Conservation (phyloP, 108 stramenopile genomes). For the Stephanodiscus minutulus region DNA sequence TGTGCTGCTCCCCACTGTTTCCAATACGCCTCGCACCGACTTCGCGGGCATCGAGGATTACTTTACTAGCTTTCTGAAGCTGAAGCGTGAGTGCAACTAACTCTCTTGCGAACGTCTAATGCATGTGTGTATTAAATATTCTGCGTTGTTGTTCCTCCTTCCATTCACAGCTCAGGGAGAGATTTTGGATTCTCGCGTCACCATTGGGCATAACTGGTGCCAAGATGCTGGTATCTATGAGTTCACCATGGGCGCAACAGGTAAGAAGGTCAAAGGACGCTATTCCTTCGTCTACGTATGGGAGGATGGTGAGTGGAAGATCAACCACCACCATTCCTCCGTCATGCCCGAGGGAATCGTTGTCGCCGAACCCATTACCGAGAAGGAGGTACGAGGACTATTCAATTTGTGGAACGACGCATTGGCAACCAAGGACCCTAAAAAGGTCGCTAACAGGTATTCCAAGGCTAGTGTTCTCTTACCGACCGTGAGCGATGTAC, state of each 20-base stretch:
- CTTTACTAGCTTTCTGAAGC: constrained; percentile 55
- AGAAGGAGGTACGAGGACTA: constrained; percentile 34
- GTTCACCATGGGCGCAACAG: constrained; percentile 57
- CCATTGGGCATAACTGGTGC: constrained; percentile 56
- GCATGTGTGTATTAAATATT: neutral
- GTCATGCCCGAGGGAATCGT: constrained; percentile 54
- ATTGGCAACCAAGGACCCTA: constrained; percentile 38
- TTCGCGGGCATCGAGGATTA: constrained; percentile 56
- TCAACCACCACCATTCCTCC: constrained; percentile 63
- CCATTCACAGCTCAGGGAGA: constrained; percentile 37
- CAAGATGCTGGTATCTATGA: constrained; percentile 67
- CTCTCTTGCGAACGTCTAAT: neutral
- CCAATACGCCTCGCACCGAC: constrained; percentile 54
- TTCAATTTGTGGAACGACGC: constrained; percentile 54
- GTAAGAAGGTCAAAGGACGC: constrained; percentile 52
- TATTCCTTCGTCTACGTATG: constrained; percentile 66
- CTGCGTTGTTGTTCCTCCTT: neutral
- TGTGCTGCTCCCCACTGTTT: constrained; percentile 53
- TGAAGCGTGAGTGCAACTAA: constrained; percentile 35
- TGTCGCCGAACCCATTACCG: constrained; percentile 30
- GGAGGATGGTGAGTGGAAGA: constrained; percentile 74
- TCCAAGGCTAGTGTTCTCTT: constrained; percentile 37
- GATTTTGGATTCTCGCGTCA: constrained; percentile 55
- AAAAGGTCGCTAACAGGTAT: constrained; percentile 33
- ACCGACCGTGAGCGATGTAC: constrained; percentile 45